Base-by-base conservation (phyloP, 1,139 yeast genomes). In the Pneumocystis murina region DNA sequence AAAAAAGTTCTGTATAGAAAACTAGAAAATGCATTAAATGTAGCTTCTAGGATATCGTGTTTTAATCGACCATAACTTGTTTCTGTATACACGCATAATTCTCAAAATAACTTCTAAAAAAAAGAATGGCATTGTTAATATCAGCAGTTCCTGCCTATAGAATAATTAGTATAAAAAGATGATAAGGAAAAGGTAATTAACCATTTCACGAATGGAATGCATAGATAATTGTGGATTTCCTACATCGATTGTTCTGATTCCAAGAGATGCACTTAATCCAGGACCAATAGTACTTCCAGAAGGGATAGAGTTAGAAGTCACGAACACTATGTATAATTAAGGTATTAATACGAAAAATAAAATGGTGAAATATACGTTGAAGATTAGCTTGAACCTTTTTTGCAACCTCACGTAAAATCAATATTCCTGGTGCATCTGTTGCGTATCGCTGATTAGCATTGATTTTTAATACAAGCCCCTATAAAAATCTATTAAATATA, bases 251-350 rank as follows among this genome's bases (percentile, higher is more conserved):
- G 97, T 89, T 72, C 95, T 81, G 61, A 92, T 81, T 62, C 98
- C 98, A 61, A 92, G 80, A 70, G 87, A 87, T 3, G 96, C 86
- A 40, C 96, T 85, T 67, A 92, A 77, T 73, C 90, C 86, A 33
- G 98, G 97, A 0, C 98, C 98, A 71, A 92, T 92, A 1, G 98
- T 92, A 2, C 96, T 86, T 1, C 98, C 98, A 75, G 97, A 92
- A 2, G 97, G 88, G 0, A 95, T 84, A 70, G 87, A 96, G 72
- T 92, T 92, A 66, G 94, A 81, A 35, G 87, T 95, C 39, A 91
- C 97, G 77, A 92, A 90, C 66, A 90, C 94, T 66, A 87, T 5
- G 35, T 75, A 14, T 92, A 91, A 17, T 64, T 59, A 35, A 35
- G 17, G 36, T 33, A 60, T n/a, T 16, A 60, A 40, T 2, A 33